Base-by-base conservation (phyloP, 495 filamentous ascomycete genomes). In the Xylaria grammica region DNA sequence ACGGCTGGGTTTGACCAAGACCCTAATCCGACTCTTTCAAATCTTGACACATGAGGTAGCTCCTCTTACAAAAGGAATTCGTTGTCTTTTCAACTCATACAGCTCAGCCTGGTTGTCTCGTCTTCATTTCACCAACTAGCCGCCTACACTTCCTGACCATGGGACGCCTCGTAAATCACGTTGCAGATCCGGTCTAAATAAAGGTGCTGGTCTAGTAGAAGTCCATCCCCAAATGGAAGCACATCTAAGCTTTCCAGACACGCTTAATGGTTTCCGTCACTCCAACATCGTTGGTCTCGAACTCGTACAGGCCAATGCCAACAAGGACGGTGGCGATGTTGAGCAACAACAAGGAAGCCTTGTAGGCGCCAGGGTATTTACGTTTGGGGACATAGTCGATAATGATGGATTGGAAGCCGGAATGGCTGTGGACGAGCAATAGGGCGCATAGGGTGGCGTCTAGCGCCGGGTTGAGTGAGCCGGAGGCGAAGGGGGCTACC, bases 251-350 rank as follows among this genome's bases (percentile, higher is more conserved):
- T 65, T 82, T 89, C 93, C 93, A 97, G 68, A 96, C 82, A 67
- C 90, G 85, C 84, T 90, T 92, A 65, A 96, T 81, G 30, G 89
- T 89, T 83, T 96, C 93, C 17, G 92, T 97, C 61, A 99, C 72
- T 57, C 95, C 95, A 42, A 99, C 93, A 71, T 99, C 95, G 74
- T 97, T 97, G n/a, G 95, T 99, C 88, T 99, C 94, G 75, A 98
- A 97, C 82, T 97, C 93, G 79, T 98, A 99, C 62, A 97, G 84
- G 52, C 94, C 94, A 67, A 96, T 81, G 27, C 89, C 92, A 42
- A 95, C 94, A 54, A 90, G 79, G 55, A 91, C 79, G 38, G 96
- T 96, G 67, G 86, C 88, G 57, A 82, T 84, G 70, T 91, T 91
- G 52, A 97, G 87, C 32, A 83, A 81, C 93, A 93, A 98, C 74